phyloP scores from a whole-genome alignment of 2,329 filamentous ascomycete species.

The Peltaster fructicola region DNA sequence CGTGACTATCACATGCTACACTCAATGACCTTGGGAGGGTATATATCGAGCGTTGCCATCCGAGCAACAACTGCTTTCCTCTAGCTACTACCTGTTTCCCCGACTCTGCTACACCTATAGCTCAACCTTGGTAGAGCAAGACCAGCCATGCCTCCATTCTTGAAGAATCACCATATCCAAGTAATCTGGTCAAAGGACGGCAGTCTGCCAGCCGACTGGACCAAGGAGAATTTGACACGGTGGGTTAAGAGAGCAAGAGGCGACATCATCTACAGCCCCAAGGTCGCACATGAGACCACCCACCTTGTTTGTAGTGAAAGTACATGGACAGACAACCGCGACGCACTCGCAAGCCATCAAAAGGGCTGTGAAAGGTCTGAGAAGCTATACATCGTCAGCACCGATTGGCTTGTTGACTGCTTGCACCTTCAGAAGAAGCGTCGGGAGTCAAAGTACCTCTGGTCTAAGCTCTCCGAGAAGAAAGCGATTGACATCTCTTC shows the following conservation, averaged over 20 bases:
- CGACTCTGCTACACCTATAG: no score
- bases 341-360: constrained; percentile 2
- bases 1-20: no score
- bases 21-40: no score
- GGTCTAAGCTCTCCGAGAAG: constrained; percentile 9
- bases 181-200: no score
- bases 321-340: constrained; percentile 35
- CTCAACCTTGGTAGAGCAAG: no score
- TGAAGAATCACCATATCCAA: no score
- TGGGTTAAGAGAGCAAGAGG: constrained; percentile 53
- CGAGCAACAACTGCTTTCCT: no score
- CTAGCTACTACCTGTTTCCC: no score
- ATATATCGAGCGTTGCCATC: no score
- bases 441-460: constrained; percentile 20
- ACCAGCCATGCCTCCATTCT: no score
- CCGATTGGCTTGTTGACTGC: constrained; percentile 32
- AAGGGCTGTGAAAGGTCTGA: constrained; percentile 2
- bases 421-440: constrained; percentile 21
- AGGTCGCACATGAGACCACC: constrained; percentile 41
- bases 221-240: constrained; percentile 25
- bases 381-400: constrained; percentile 21
- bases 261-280: constrained; percentile 33
- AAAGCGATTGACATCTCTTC: constrained; percentile 4
- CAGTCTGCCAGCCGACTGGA: constrained; percentile 9
- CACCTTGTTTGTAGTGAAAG: constrained; percentile 53